Evolutionary conservation across 1,139 yeast genomes (phyloP), one percentile per base, ranked within the genome.

Genomic region (Saccharomyces hybrid): DNA sequence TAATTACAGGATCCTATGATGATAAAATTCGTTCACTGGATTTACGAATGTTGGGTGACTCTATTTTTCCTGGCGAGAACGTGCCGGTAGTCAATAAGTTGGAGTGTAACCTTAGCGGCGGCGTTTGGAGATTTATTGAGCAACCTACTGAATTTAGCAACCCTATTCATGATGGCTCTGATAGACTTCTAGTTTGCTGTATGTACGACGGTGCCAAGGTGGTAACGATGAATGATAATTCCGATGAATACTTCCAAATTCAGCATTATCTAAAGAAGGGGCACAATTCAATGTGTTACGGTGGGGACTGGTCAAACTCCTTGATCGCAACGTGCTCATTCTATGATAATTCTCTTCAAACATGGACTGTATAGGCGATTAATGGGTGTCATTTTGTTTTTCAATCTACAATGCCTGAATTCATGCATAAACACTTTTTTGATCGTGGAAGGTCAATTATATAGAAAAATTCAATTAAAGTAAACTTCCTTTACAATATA

Each of bases 161-260:
- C 58, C 9, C 44, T 38, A 2, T 6, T 6, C 25, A 11, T 9
- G 13, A 16, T 6, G 62, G 28, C 26, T 19, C 51, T 4, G 67
- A 78, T 52, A 67, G 80, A 55, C 74, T 91, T 0, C 72, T 91
- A 53, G 83, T 84, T 0, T 91, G 98, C 66, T 89, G 97, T 66
- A 93, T 93, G 98, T 91, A 93, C 64, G 93, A 89, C 62, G 99
- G 99, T 13, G 97, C 96, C 0, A 76, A 91, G 55, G 74, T 90
- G 1, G 70, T 88, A 0, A 58, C 63, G 14, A 65, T 74, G 2
- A 57, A 58, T 9, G 68, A 74, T 5, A 54, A 49, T 7, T 58
- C 57, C 19, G 65, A 60, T n/a, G 61, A 63, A 0, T 65, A 66
- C 3, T 71, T 70, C 23, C 66, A 68, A n/a, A 76, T 79, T 9